Conservation (phyloP, 1,284 basidiomycete species). For the Polyporus tsugae region DNA sequence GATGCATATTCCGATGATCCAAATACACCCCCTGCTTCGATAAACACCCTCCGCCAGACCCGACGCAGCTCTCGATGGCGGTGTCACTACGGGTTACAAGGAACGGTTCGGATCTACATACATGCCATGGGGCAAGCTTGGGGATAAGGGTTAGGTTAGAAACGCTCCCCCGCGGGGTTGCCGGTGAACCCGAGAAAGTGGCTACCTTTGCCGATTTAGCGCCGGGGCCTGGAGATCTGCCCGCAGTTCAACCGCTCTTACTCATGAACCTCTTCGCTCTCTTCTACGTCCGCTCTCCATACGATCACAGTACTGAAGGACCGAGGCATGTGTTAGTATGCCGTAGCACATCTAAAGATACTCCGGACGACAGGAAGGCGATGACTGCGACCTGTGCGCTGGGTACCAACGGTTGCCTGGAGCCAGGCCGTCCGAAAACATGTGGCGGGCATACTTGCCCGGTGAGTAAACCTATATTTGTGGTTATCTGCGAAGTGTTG, state of each 20-base stretch:
- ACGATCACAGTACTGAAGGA: background rate
- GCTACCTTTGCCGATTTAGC: background rate
- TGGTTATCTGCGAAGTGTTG: background rate
- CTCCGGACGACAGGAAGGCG: background rate
- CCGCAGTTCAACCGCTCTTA: background rate
- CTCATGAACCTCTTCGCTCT: background rate
- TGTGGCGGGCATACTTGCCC: background rate
- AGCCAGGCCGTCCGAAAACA: background rate
- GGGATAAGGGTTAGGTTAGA: constrained; percentile 2
- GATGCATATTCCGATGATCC: background rate
- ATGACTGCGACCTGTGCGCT: background rate
- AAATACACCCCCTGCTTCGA: background rate
- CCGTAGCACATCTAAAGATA: background rate
- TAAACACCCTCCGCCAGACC: background rate
- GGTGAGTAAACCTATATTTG: background rate
- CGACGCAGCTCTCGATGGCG: background rate
- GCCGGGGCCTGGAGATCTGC: background rate
- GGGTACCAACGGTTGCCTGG: background rate
- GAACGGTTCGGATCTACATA: background rate
- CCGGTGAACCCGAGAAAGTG: background rate
- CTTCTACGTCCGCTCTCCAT: background rate
- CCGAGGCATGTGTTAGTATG: background rate
- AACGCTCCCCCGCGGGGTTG: background rate
- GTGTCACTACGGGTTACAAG: background rate
- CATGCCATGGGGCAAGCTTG: background rate